phyloP scores from a whole-genome alignment of 2,329 filamentous ascomycete genomes.

The Camillea tinctor region DNA sequence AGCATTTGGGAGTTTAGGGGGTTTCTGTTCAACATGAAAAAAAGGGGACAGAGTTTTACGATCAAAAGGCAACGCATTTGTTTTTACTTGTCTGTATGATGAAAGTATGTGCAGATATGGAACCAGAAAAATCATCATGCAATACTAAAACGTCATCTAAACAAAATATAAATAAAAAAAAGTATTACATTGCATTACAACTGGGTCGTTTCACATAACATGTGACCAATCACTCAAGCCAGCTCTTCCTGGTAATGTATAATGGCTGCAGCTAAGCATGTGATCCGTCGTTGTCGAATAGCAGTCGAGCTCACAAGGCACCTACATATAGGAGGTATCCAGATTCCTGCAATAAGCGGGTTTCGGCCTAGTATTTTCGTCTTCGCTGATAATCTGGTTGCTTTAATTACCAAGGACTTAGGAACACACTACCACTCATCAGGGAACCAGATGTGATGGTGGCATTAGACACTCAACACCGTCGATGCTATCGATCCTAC shows the following conservation, averaged over 20 bases:
- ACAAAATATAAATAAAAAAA: neutral
- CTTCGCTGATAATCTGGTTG: too few species aligned
- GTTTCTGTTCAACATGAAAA: neutral
- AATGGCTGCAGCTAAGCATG: neutral
- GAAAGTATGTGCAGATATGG: neutral
- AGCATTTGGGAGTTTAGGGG: neutral
- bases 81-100: constrained; percentile 1
- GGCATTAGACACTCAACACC: too few species aligned
- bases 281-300: neutral
- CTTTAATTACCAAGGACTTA: too few species aligned
- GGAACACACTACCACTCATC: too few species aligned
- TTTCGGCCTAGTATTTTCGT: neutral
- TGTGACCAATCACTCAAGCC: neutral
- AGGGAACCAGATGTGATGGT: too few species aligned
- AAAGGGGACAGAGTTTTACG: neutral
- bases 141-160: neutral
- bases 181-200: neutral
- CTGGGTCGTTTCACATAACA: neutral
- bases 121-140: neutral
- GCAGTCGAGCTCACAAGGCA: neutral
- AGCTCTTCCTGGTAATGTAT: neutral
- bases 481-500: too few species aligned
- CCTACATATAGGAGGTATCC: neutral
- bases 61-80: neutral
- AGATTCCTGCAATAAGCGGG: neutral